These are phyloP conservation scores for Sporisorium exsertum DNA, from an alignment of 1,284 basidiomycete genomes.

Conservation along the genomic window DNA sequence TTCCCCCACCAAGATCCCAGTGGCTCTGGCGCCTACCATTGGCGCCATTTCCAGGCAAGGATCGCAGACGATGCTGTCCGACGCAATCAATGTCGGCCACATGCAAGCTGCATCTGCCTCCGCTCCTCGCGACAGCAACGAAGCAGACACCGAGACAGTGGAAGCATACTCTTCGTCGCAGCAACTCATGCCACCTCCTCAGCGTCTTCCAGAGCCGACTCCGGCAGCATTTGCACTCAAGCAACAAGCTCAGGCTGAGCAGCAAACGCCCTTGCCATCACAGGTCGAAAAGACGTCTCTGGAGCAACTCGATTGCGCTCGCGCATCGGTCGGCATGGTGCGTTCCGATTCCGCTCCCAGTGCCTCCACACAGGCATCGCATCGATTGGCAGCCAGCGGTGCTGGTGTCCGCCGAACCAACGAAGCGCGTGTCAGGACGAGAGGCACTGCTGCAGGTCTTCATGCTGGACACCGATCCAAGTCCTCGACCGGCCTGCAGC, in stretches of 20 bases:
- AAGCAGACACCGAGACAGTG: not conserved
- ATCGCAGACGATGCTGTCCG: constrained; percentile 35
- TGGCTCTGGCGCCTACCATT: constrained; percentile 40
- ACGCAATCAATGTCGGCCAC: constrained; percentile 6
- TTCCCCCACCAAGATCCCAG: constrained; percentile 45
- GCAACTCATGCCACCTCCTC: constrained; percentile 48
- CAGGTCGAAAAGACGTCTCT: not conserved
- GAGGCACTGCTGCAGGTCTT: constrained; percentile 14
- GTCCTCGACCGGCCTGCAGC: constrained; percentile 43
- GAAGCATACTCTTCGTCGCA: constrained; percentile 6
- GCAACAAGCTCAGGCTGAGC: constrained; percentile 20
- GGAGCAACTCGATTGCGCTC: not conserved
- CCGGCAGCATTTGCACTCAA: constrained; percentile 43
- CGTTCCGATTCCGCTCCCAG: constrained; percentile 46
- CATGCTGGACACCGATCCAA: constrained; percentile 44
- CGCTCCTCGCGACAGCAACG: constrained; percentile 3
- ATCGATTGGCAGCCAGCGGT: constrained; percentile 27
- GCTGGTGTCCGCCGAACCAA: constrained; percentile 22
- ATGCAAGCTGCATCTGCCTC: not conserved
- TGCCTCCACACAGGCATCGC: constrained; percentile 40
- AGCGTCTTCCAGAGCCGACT: constrained; percentile 25
- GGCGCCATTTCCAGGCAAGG: constrained; percentile 45
- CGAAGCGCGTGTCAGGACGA: constrained; percentile 30
- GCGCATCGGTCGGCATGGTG: constrained; percentile 28
- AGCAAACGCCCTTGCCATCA: constrained; percentile 5